A percentile compares a stretch with the other conserved stretches of the same genome.
phyloP scores from a whole-genome alignment of 805 yeast species.

The Teunomyces pallodes region DNA sequence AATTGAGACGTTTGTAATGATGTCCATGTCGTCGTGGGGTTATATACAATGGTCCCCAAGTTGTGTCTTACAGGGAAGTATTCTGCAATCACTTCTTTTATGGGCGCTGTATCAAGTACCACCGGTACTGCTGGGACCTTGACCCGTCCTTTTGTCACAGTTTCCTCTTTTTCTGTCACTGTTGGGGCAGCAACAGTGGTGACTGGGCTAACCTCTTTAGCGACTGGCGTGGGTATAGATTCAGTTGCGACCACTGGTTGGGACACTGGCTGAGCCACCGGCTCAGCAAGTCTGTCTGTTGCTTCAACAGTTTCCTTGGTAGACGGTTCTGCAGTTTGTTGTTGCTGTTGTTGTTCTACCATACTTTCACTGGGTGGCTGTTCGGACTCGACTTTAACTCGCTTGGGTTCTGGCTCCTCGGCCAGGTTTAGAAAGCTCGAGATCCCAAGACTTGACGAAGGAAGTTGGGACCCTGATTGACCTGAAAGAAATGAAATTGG shows the following conservation, averaged over 20 bases:
- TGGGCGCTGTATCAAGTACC: conserved; percentile 16
- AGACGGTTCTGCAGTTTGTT: too few relatives aligned
- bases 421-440: conserved; percentile 17
- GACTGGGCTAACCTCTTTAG: background rate
- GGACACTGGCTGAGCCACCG: background rate
- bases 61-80: conserved; percentile 30
- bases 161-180: background rate
- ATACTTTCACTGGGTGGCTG: background rate
- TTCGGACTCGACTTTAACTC: background rate
- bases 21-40: conserved; percentile 50
- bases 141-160: background rate
- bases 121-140: conserved; percentile 5
- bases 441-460: conserved; percentile 20
- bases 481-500: conserved; percentile 30
- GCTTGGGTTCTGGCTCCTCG: background rate
- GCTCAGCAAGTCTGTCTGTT: background rate
- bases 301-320: too few relatives aligned
- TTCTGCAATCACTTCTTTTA: conserved; percentile 20
- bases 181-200: background rate
- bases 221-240: background rate
- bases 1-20: conserved; percentile 29
- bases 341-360: too few relatives aligned
- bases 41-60: conserved; percentile 47
- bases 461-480: conserved; percentile 6
- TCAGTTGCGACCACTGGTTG: background rate